Percentiles rank a stretch among this genome's conserved stretches.
Evolutionary conservation across 139 green algal species (phyloP).

Genomic region (Chlamydomonas asymmetrica): DNA sequence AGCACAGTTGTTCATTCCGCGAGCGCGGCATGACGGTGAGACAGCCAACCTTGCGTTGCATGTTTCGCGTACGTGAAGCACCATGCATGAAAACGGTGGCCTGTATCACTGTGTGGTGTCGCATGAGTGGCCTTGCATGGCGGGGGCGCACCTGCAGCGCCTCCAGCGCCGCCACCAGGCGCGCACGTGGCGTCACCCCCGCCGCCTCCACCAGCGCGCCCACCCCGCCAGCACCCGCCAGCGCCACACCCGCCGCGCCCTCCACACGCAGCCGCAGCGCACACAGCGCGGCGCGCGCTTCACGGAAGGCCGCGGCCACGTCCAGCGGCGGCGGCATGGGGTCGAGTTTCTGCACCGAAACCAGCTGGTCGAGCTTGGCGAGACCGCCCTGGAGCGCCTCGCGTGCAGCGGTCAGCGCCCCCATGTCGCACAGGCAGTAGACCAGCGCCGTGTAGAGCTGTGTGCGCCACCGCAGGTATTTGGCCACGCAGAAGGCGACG

Average conservation of each 20-base stretch:
- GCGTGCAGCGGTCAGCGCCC: neutral
- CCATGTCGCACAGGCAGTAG: conserved; percentile 1
- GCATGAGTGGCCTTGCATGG: too few species aligned
- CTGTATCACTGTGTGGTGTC: too few species aligned
- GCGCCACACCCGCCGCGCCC: conserved; percentile 6
- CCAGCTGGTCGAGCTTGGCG: conserved; percentile 40
- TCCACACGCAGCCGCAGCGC: conserved; percentile 44
- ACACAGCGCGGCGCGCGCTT: conserved; percentile 37
- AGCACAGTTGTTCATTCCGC: too few species aligned
- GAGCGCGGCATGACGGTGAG: too few species aligned
- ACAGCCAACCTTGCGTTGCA: too few species aligned
- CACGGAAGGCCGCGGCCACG: conserved; percentile 34
- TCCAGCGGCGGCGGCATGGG: conserved; percentile 50
- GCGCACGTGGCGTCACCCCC: conserved; percentile 2
- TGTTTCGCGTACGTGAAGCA: too few species aligned
- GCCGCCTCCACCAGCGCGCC: conserved; percentile 28
- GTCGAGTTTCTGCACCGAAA: conserved; percentile 55
- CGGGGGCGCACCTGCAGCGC: conserved; percentile 32
- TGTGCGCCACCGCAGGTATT: conserved; percentile 57
- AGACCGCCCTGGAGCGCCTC: conserved; percentile 35
- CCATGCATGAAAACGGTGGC: too few species aligned
- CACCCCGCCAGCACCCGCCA: conserved; percentile 8
- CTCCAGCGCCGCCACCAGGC: conserved; percentile 32
- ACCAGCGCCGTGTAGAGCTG: conserved; percentile 44
- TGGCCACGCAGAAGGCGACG: conserved; percentile 43